Base-by-base conservation (phyloP, 2,329 filamentous ascomycete species). In the Ilyonectria robusta region DNA sequence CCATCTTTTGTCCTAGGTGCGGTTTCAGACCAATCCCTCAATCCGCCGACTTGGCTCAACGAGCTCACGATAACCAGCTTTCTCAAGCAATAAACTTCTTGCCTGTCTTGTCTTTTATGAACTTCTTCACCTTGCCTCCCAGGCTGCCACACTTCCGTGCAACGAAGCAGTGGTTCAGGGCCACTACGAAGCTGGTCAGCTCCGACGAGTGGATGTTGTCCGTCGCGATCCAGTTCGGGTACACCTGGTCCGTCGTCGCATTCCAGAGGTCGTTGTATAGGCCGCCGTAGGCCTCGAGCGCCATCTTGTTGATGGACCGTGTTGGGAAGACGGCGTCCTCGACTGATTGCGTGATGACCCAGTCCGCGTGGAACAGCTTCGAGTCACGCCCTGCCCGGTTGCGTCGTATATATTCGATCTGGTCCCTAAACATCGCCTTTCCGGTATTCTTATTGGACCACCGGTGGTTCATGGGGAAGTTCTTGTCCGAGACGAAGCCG, bases 221-320 rank as follows among this genome's bases (percentile, higher is more conserved):
- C 51, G 79, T 66, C 21, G 74, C 69, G 35, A 81, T 61, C 78
- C 78, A 80, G 63, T 78, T 81, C 9, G 79, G 78, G 51, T 79
- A 81, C 10, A 57, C 54, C 10, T 65, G 10, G 42, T 68, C 70
- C 2, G 66, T 73, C 6, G 77, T 57, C 4, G 21, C 59, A 1
- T 62, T 51, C 77, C 78, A 81, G 21, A 78, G 47, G 9, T 71
- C 57, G 8, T 53, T 15, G 58, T 70, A 76, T 54, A 78, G 63
- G 9, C 62, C 42, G 7, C 48, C 53, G 75, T 76, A 78, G 11
- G 73, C 63, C 2, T 15, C 13, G 8, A 56, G 11, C 29, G 69
- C 69, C 44, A 75, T 51, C 0, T 62, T 23, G 19, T 59, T 62
- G 50, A 78, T 64, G 50, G 57, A 42, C 0, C 19, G 19, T 0